phyloP scores from a whole-genome alignment of 1,139 yeast genomes.

The Lodderomyces pseudojiufengensis region DNA sequence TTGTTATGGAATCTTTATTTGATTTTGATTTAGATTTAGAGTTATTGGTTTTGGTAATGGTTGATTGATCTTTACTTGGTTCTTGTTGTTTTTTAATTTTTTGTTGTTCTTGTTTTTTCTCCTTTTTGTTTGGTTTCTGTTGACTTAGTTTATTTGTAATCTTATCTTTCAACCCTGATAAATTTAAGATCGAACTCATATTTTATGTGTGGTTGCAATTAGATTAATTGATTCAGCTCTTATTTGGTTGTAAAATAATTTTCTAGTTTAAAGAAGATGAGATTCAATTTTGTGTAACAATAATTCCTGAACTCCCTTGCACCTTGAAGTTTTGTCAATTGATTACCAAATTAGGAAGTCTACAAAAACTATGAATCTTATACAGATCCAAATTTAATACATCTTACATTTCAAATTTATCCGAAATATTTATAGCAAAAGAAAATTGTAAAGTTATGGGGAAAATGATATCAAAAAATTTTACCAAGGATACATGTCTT shows the following conservation, averaged over 20 bases:
- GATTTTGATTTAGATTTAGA: slow-evolving; percentile 5
- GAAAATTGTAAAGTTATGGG: too few relatives aligned
- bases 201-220: too few relatives aligned
- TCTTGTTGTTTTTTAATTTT: slow-evolving; percentile 14
- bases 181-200: slow-evolving; percentile 28
- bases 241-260: too few relatives aligned
- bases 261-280: not conserved
- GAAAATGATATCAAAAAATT: too few relatives aligned
- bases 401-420: not conserved
- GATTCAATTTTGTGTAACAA: not conserved
- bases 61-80: too few relatives aligned
- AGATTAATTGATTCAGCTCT: too few relatives aligned
- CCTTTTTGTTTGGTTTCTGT: slow-evolving; percentile 11
- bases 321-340: too few relatives aligned
- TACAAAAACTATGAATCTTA: not conserved
- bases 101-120: slow-evolving; percentile 17
- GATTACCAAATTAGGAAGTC: slow-evolving; percentile 4
- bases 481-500: too few relatives aligned
- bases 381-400: not conserved
- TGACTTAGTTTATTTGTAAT: slow-evolving; percentile 44
- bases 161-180: slow-evolving; percentile 57
- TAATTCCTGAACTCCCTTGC: not conserved
- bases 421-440: not conserved
- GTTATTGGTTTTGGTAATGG: too few relatives aligned
- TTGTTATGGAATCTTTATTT: not conserved